Percentiles rank a stretch among this genome's conserved stretches.
phyloP scores from a whole-genome alignment of 305 asterid genomes.

The Stenogyne calaminthoides region DNA sequence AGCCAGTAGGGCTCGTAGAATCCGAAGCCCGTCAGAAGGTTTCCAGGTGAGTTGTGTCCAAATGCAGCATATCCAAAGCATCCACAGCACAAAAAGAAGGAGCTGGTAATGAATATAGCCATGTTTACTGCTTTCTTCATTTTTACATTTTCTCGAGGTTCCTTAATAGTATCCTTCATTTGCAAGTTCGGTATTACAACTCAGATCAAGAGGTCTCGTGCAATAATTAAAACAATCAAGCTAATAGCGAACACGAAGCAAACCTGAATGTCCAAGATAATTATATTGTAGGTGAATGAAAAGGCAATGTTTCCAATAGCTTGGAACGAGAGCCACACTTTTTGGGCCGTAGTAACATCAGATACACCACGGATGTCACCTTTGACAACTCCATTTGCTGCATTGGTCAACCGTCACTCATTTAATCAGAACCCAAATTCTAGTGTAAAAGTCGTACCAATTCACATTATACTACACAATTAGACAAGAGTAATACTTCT shows the following conservation, averaged over 20 bases:
- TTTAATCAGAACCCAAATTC: too few relatives aligned
- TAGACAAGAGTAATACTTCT: too few relatives aligned
- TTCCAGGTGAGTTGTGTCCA: constrained; percentile 45
- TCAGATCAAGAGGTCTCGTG: neutral
- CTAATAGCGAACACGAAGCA: too few relatives aligned
- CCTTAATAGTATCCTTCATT: neutral
- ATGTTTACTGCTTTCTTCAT: constrained; percentile 40
- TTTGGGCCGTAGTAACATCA: neutral
- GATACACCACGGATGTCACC: neutral
- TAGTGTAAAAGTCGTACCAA: too few relatives aligned
- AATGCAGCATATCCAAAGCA: constrained; percentile 57
- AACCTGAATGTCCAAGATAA: neutral
- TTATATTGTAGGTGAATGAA: neutral
- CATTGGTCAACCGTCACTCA: too few relatives aligned
- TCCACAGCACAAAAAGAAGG: constrained; percentile 48
- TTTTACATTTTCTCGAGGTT: constrained; percentile 27
- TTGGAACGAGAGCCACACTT: neutral
- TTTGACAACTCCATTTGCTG: neutral
- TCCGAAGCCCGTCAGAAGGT: constrained; percentile 52
- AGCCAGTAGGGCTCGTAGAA: constrained; percentile 58
- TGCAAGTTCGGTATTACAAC: neutral
- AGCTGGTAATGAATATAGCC: constrained; percentile 37
- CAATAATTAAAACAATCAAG: too few relatives aligned
- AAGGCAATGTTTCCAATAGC: neutral
- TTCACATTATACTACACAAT: too few relatives aligned